phyloP scores from a whole-genome alignment of 805 yeast genomes.

The Maudiozyma barnettii region DNA sequence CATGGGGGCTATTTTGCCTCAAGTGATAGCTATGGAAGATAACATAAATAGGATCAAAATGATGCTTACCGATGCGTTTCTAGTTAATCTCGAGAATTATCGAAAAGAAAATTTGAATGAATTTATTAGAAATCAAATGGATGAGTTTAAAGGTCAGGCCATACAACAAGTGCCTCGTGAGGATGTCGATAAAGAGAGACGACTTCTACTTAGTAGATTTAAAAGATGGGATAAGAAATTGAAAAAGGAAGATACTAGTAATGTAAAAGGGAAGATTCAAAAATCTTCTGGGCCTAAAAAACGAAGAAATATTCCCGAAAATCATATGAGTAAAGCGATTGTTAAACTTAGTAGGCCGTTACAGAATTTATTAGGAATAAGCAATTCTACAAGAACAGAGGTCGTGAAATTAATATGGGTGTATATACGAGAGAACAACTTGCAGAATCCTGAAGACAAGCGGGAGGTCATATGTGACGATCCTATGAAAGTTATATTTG shows the following conservation, averaged over 20 bases:
- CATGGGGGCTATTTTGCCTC: conserved; percentile 2
- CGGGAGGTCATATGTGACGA: conserved; percentile 60
- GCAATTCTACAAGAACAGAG: conserved; percentile 48
- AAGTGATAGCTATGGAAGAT: background rate
- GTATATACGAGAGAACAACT: conserved; percentile 48
- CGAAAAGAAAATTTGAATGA: background rate
- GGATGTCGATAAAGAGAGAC: background rate
- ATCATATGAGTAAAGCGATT: conserved; percentile 17
- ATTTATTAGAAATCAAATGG: background rate
- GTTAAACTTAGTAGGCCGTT: conserved; percentile 44
- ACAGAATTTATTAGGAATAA: conserved; percentile 37
- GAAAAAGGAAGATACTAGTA: background rate
- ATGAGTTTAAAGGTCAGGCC: background rate
- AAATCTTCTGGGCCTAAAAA: conserved; percentile 1
- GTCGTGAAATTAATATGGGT: conserved; percentile 63
- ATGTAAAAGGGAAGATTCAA: background rate
- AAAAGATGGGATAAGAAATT: background rate
- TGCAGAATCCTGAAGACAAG: conserved; percentile 61
- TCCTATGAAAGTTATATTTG: conserved; percentile 47
- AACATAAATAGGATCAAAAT: background rate
- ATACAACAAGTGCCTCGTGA: background rate
- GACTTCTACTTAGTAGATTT: background rate
- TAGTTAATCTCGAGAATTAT: background rate
- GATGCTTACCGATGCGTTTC: background rate
- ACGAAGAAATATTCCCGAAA: background rate